Evolutionary conservation across 2,329 filamentous ascomycete species (phyloP), one percentile per base, ranked within the genome.

Genomic region (Cordyceps farinosa): DNA sequence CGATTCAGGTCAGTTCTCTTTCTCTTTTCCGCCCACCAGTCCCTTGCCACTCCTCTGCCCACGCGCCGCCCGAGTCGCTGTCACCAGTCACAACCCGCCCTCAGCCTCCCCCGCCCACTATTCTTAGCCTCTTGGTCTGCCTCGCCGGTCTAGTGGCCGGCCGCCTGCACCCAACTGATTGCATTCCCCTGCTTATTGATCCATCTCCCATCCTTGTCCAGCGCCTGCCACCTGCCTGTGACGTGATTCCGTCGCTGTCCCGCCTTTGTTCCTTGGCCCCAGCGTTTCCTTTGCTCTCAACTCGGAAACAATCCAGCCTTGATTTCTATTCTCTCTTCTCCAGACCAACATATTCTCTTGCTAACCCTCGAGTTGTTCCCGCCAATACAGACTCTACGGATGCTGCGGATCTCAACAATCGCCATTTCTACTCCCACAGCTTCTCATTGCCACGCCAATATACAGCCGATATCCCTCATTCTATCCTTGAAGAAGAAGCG

Each of bases 401-500:
- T 56, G 44, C 45, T 29, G 47, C 51, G 32, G 22, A 50, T 34
- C 40, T 32, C 15, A 13, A 45, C 2, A 8, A 40, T 30, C 53
- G 48, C 22, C 52, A 61, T 15, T 58, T 52, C 42, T 55, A 56
- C 47, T 52, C 58, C 15, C 40, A 53, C 68, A 74, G 68, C 64
- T 71, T 69, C 65, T 75, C 77, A 9, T 80, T 80, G 29, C 78
- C 80, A 15, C 79, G 77, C 61, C 79, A 81, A 51, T 79, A 77
- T 67, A 76, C 81, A 59, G 78, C 80, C 67, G 82, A 85, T 59
- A 74, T 84, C 10, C 75, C 78, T 66, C 79, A 76, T 65, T 79
- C 83, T 61, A 86, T 87, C 65, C 78, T 80, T 58, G 75, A 77
- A 66, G 84, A 87, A 74, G 60, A 62, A 70, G 80, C 80, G 72